Conservation (phyloP, 257 asterid genomes). For the Nicotiana undulata region DNA sequence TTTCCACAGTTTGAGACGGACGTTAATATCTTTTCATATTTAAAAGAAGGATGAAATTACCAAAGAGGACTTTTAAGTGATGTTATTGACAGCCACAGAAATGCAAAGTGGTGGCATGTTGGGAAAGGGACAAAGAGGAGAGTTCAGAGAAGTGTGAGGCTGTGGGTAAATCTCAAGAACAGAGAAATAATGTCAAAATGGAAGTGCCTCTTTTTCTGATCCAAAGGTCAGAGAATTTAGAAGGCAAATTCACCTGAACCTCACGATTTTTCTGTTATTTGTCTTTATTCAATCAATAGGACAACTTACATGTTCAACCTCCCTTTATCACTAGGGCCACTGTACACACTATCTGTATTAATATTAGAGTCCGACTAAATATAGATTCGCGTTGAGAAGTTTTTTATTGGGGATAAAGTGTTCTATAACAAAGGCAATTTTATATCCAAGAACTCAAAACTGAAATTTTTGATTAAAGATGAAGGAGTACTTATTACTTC, state of each 20-base stretch:
- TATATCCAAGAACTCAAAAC: no score
- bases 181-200: no score
- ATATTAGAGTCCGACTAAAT: no score
- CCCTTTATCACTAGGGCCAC: not conserved
- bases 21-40: no score
- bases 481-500: no score
- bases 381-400: no score
- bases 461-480: no score
- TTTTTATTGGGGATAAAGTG: no score
- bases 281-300: not conserved
- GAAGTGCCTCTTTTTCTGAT: slow-evolving; percentile 6
- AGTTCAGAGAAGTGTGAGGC: not conserved
- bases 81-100: not conserved
- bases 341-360: no score
- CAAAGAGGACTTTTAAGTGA: not conserved
- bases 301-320: not conserved
- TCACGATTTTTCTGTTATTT: not conserved
- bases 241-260: not conserved
- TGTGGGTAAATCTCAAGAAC: not conserved
- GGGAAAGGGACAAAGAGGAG: not conserved
- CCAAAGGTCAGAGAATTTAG: slow-evolving; percentile 10
- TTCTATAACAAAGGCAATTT: no score
- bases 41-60: not conserved
- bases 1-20: no score
- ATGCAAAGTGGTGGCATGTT: not conserved